A percentile compares a stretch with the other conserved stretches of the same genome.
These are phyloP conservation scores for Beauveria asiatica DNA, from an alignment of 2,329 filamentous ascomycete genomes.

Conservation along the genomic window DNA sequence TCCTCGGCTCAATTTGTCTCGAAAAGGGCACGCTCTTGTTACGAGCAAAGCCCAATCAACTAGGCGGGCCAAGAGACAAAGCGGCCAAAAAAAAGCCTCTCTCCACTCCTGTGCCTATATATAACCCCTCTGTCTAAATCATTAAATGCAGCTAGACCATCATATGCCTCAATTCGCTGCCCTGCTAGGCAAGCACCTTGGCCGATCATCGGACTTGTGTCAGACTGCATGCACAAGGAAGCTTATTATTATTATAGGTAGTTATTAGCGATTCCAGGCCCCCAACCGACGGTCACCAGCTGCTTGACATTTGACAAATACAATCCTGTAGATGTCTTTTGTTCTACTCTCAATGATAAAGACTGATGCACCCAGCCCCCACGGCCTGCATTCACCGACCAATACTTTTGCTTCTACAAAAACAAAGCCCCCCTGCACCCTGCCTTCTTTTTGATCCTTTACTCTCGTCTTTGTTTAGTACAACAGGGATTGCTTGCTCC, in stretches of 20 bases:
- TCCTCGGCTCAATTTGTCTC: background rate
- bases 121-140: too few relatives aligned
- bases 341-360: background rate
- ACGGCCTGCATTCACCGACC: too few relatives aligned
- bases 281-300: background rate
- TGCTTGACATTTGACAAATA: background rate
- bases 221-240: background rate
- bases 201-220: background rate
- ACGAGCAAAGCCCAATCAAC: background rate
- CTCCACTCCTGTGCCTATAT: background rate
- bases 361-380: too few relatives aligned
- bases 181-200: background rate
- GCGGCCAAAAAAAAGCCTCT: background rate
- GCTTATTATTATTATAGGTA: background rate
- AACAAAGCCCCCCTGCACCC: too few relatives aligned
- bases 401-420: too few relatives aligned
- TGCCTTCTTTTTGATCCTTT: too few relatives aligned
- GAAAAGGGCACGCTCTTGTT: background rate
- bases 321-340: background rate
- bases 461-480: too few relatives aligned
- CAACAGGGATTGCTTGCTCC: too few relatives aligned
- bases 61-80: background rate
- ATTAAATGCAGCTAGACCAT: too few relatives aligned
- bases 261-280: background rate
- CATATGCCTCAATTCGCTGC: background rate